Evolutionary conservation across 83 land plant species (phyloP).

Genomic region (Thuja plicata): DNA sequence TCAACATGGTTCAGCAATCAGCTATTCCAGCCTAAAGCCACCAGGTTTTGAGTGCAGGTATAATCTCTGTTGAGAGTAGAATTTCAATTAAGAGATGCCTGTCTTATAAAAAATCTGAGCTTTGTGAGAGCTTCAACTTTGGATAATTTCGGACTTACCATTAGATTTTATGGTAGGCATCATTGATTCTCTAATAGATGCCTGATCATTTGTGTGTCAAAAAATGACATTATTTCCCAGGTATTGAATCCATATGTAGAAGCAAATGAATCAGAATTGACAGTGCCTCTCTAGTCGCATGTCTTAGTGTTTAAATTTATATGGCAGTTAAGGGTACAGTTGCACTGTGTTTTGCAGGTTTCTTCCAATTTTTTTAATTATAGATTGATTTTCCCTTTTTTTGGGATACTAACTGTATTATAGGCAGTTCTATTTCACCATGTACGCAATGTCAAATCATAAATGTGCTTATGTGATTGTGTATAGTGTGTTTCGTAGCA

Average conservation of each 20-base stretch:
- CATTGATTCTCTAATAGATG: not conserved
- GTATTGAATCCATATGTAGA: not conserved
- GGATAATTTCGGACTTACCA: not conserved
- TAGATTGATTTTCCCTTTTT: not conserved
- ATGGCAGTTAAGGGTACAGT: not conserved
- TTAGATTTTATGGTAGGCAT: not conserved
- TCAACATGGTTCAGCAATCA: not conserved
- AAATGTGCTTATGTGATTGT: not conserved
- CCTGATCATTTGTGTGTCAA: not conserved
- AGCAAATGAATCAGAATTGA: not conserved
- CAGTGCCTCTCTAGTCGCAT: not conserved
- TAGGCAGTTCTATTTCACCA: not conserved
- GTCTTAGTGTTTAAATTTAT: not conserved
- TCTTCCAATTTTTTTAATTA: not conserved
- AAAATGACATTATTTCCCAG: not conserved
- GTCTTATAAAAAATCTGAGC: not conserved
- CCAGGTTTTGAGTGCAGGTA: not conserved
- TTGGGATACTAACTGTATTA: not conserved
- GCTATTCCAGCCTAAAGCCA: not conserved
- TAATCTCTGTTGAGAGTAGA: not conserved
- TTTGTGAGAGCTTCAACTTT: not conserved
- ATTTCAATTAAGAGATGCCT: not conserved
- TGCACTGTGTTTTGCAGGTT: not conserved
- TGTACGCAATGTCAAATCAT: not conserved
- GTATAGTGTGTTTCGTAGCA: not conserved